Percentiles rank a stretch among this genome's conserved stretches.
These are phyloP conservation scores for Thuidium tamariscinum DNA, from an alignment of 225 moss, liverwort and hornwort genomes.

Conservation along the genomic window DNA sequence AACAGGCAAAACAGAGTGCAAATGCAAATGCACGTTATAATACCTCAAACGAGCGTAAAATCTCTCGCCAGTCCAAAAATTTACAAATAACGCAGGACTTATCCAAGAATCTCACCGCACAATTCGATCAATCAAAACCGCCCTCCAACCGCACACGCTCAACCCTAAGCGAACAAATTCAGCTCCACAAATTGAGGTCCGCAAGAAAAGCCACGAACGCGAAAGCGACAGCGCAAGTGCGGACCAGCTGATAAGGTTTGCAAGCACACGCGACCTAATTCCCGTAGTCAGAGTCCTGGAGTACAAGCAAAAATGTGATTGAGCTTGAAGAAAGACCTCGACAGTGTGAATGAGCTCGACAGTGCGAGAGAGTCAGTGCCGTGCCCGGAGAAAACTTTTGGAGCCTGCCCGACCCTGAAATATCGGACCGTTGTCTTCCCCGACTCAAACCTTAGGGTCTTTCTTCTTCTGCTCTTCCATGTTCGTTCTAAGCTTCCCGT, in stretches of 20 bases:
- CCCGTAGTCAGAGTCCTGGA: background rate
- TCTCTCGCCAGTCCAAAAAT: background rate
- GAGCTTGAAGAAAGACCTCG: background rate
- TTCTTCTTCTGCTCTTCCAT: background rate
- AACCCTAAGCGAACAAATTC: background rate
- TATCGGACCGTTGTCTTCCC: slow-evolving; percentile 16
- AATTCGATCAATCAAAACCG: background rate
- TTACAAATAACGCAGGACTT: background rate
- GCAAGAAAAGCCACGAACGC: background rate
- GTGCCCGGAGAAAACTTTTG: background rate
- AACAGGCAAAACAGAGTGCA: background rate
- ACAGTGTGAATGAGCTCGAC: background rate
- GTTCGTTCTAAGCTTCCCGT: background rate
- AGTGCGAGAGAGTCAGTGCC: background rate
- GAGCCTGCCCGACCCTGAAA: background rate
- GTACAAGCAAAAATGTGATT: background rate
- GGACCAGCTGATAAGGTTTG: background rate
- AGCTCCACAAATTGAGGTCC: background rate
- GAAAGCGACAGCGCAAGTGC: background rate
- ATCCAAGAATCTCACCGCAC: background rate
- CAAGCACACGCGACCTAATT: background rate
- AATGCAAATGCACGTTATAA: background rate
- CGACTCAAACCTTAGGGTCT: slow-evolving; percentile 7
- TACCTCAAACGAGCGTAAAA: background rate
- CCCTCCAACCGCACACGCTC: background rate